A percentile compares a stretch with the other conserved stretches of the same genome.
Evolutionary conservation across 768 basidiomycete species (phyloP).

Genomic region (Leccinellum albellum): DNA sequence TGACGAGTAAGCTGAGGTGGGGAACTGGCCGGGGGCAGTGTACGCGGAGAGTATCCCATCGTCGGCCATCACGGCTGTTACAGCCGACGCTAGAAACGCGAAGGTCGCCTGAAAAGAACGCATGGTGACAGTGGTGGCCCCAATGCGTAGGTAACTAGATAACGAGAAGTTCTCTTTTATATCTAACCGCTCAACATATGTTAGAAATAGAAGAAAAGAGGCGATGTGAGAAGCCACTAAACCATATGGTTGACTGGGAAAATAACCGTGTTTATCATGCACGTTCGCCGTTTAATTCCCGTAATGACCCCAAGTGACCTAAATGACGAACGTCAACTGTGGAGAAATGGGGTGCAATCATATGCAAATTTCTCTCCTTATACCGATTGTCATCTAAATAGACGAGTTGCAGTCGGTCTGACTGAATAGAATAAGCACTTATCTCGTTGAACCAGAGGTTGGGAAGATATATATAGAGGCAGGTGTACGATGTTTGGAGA

Average conservation of each 20-base stretch:
- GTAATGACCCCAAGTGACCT: background rate
- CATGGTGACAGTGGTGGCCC: slow-evolving; percentile 11
- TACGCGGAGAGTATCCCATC: slow-evolving; percentile 37
- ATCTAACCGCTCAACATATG: background rate
- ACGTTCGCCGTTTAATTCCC: slow-evolving; percentile 14
- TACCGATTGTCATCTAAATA: background rate
- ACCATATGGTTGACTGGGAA: background rate
- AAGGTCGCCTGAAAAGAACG: slow-evolving; percentile 9
- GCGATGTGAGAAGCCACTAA: background rate
- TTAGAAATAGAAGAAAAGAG: background rate
- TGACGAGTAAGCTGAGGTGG: slow-evolving; percentile 53
- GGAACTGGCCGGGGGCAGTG: slow-evolving; percentile 59
- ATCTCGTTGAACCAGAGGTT: background rate
- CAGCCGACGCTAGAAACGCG: slow-evolving; percentile 10
- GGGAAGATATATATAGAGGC: background rate
- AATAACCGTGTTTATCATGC: background rate
- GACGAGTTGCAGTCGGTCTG: background rate
- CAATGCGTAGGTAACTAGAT: background rate
- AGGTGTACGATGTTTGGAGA: background rate
- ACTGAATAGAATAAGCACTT: background rate
- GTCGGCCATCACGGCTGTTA: slow-evolving; percentile 1
- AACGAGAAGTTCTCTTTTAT: slow-evolving; percentile 2
- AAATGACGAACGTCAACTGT: background rate
- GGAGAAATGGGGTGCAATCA: background rate
- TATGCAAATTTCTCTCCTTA: too few species aligned